Conservation (phyloP, 2,329 filamentous ascomycete genomes). For the Epichloe sp. region DNA sequence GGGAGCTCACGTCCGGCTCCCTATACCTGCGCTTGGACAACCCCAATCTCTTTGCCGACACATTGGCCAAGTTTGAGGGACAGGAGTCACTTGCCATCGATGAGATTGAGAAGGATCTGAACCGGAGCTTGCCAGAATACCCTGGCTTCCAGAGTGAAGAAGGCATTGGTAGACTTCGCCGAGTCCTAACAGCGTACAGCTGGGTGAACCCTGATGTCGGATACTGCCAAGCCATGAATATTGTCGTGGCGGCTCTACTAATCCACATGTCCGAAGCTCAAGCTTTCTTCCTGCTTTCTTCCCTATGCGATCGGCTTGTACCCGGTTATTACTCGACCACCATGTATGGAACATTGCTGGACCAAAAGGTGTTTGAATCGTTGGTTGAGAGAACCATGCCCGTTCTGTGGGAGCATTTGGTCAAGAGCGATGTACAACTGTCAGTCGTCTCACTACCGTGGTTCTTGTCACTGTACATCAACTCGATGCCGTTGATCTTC, state of each 20-base stretch:
- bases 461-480: constrained; percentile 97
- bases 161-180: constrained; percentile 76
- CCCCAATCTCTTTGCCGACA: constrained; percentile 73
- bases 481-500: constrained; percentile 97
- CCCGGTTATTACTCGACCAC: constrained; percentile 97
- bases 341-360: constrained; percentile 95
- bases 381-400: constrained; percentile 99
- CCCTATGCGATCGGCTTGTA: constrained; percentile 82
- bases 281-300: constrained; percentile 85
- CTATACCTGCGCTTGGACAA: constrained; percentile 79
- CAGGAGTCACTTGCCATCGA: constrained; percentile 90
- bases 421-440: constrained; percentile 90
- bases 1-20: constrained; percentile 89
- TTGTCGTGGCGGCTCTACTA: constrained; percentile 90
- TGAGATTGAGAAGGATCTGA: constrained; percentile 97
- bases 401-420: constrained; percentile 94
- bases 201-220: constrained; percentile 94
- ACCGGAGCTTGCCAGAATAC: constrained; percentile 91
- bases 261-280: constrained; percentile 98
- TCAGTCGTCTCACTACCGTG: constrained; percentile 95
- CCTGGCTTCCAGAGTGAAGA: constrained; percentile 94
- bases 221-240: constrained; percentile 99
- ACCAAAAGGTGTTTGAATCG: constrained; percentile 95
- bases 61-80: constrained; percentile 69
- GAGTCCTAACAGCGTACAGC: constrained; percentile 92